A percentile compares a stretch with the other conserved stretches of the same genome.
Conservation (phyloP, 176 grass and related monocot species). For the Triticum timopheevii region DNA sequence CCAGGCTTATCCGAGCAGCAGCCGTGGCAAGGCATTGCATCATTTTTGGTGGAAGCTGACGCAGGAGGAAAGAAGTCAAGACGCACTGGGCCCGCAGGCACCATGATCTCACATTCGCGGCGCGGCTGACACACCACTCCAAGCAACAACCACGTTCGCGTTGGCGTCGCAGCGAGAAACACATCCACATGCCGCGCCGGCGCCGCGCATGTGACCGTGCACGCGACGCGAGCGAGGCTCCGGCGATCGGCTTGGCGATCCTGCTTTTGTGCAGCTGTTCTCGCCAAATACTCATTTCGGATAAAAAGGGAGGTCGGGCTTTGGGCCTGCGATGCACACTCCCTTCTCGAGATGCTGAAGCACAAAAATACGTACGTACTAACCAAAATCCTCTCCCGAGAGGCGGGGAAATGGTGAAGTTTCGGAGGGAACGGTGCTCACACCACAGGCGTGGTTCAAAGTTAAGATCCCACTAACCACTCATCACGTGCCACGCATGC, state of each 20-base stretch:
- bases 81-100: not conserved
- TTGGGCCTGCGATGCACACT: too few relatives aligned
- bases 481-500: constrained; percentile 27
- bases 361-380: too few relatives aligned
- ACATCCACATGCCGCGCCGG: too few relatives aligned
- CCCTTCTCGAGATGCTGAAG: too few relatives aligned
- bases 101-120: constrained; percentile 40
- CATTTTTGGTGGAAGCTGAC: not conserved
- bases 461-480: not conserved
- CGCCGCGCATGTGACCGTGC: too few relatives aligned
- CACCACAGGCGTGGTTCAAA: not conserved
- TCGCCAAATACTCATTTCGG: not conserved
- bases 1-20: not conserved
- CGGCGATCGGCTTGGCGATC: not conserved
- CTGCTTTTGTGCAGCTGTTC: not conserved
- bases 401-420: too few relatives aligned
- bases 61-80: constrained; percentile 9
- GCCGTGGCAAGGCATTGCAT: not conserved
- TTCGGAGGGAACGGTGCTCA: not conserved
- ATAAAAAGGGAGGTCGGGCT: not conserved
- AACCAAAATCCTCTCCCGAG: too few relatives aligned
- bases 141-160: constrained; percentile 37
- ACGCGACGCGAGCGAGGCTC: not conserved
- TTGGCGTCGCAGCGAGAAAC: not conserved
- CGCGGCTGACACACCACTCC: not conserved